Conservation (phyloP, 208 protist genomes). For the Acanthamoeba divionensis region DNA sequence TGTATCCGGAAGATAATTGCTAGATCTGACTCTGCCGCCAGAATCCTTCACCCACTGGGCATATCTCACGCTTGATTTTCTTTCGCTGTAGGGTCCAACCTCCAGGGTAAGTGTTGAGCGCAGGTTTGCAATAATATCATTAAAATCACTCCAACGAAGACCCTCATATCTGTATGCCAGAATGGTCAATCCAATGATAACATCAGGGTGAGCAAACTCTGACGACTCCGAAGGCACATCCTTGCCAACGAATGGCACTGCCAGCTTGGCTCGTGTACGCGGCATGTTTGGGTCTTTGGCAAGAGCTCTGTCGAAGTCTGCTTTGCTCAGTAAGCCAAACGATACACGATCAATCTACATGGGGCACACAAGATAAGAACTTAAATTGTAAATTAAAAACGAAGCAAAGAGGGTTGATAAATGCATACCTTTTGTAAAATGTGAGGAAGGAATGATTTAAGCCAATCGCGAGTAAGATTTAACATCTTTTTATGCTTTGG, state of each 20-base stretch:
- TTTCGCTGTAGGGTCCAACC: conserved; percentile 84
- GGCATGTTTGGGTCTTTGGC: conserved; percentile 78
- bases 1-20: background rate
- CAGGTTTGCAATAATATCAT: conserved; percentile 81
- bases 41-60: conserved; percentile 79
- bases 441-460: conserved; percentile 88
- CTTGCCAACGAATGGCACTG: conserved; percentile 93
- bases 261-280: conserved; percentile 82
- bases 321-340: conserved; percentile 86
- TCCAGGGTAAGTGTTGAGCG: conserved; percentile 85
- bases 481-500: conserved; percentile 81
- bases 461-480: conserved; percentile 87
- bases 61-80: conserved; percentile 83
- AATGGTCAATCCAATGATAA: conserved; percentile 91
- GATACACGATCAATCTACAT: conserved; percentile 91
- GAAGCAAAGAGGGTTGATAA: no score
- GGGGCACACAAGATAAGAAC: background rate
- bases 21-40: conserved; percentile 55
- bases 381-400: background rate
- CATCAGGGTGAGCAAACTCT: conserved; percentile 93
- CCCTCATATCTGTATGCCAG: conserved; percentile 90
- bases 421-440: conserved; percentile 75
- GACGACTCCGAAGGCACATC: conserved; percentile 89
- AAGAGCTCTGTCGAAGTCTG: conserved; percentile 72
- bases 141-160: conserved; percentile 82